A percentile compares a stretch with the other conserved stretches of the same genome.
Conservation (phyloP, 2,329 filamentous ascomycete genomes). For the Penicillium verrucosum region DNA sequence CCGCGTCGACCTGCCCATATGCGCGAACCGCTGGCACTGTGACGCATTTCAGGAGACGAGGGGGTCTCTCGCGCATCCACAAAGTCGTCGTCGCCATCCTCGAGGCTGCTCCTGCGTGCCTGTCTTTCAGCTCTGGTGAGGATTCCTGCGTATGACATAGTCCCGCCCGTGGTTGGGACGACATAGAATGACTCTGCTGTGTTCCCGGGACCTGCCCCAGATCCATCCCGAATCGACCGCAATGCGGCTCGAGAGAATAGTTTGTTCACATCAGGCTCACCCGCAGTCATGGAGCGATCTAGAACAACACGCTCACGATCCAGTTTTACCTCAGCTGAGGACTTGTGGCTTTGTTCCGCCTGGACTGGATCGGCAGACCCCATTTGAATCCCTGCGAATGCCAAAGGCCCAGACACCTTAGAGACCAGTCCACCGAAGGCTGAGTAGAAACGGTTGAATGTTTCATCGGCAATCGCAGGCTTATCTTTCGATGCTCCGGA, state of each 20-base stretch:
- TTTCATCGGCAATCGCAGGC: conserved; percentile 58
- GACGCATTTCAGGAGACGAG: conserved; percentile 47
- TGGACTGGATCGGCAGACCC: conserved; percentile 46
- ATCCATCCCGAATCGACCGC: conserved; percentile 68
- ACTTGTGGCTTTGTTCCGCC: conserved; percentile 29
- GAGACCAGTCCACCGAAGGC: conserved; percentile 88
- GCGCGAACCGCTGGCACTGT: conserved; percentile 41
- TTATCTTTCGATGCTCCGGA: conserved; percentile 15
- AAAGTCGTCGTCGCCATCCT: conserved; percentile 79
- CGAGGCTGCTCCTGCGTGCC: conserved; percentile 46
- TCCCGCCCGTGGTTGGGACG: conserved; percentile 86
- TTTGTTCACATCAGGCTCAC: conserved; percentile 73
- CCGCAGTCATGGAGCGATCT: conserved; percentile 38
- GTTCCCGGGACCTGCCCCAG: conserved; percentile 58
- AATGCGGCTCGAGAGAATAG: conserved; percentile 85
- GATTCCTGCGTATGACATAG: conserved; percentile 89
- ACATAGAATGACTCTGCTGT: conserved; percentile 78
- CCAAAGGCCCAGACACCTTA: conserved; percentile 81
- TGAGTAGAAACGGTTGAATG: conserved; percentile 87
- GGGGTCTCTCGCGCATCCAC: conserved; percentile 77
- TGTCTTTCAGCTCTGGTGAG: conserved; percentile 55
- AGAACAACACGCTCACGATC: conserved; percentile 40
- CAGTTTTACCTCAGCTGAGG: conserved; percentile 36
- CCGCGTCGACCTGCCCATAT: conserved; percentile 15
- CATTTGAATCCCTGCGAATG: conserved; percentile 87